These are phyloP conservation scores for Pyricularia pennisetigena DNA, from an alignment of 2,329 filamentous ascomycete genomes.

Conservation along the genomic window DNA sequence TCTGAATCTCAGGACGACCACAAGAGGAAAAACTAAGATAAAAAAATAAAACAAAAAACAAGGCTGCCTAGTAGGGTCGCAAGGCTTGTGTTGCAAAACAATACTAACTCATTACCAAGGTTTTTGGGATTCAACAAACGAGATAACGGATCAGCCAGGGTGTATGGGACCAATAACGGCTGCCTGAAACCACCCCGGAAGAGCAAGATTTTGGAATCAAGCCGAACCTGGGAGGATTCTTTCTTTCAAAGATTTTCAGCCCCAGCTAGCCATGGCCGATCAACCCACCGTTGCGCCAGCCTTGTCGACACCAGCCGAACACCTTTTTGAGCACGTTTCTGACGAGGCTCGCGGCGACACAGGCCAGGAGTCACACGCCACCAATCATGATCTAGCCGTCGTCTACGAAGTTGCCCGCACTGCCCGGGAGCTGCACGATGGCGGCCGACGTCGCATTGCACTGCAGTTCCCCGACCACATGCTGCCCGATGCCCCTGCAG, in stretches of 20 bases:
- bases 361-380: slow-evolving; percentile 21
- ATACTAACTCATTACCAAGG: background rate
- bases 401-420: slow-evolving; percentile 85
- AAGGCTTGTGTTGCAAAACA: background rate
- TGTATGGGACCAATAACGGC: background rate
- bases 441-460: slow-evolving; percentile 66
- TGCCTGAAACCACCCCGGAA: background rate
- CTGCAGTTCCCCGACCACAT: slow-evolving; percentile 95
- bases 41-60: background rate
- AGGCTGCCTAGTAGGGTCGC: background rate
- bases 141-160: background rate
- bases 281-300: slow-evolving; percentile 45
- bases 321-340: slow-evolving; percentile 43
- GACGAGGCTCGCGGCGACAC: slow-evolving; percentile 17
- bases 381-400: slow-evolving; percentile 59
- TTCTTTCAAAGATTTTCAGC: background rate
- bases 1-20: background rate
- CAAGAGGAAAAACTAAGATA: background rate
- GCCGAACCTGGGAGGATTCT: background rate
- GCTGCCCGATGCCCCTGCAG: slow-evolving; percentile 74
- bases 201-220: background rate
- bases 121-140: background rate
- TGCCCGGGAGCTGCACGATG: slow-evolving; percentile 60
- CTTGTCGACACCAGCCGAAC: slow-evolving; percentile 54
- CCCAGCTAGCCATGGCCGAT: slow-evolving; percentile 27